Percentiles rank a stretch among this genome's conserved stretches.
Conservation (phyloP, 2,329 filamentous ascomycete genomes). For the Mycosphaerelloides madeirae region DNA sequence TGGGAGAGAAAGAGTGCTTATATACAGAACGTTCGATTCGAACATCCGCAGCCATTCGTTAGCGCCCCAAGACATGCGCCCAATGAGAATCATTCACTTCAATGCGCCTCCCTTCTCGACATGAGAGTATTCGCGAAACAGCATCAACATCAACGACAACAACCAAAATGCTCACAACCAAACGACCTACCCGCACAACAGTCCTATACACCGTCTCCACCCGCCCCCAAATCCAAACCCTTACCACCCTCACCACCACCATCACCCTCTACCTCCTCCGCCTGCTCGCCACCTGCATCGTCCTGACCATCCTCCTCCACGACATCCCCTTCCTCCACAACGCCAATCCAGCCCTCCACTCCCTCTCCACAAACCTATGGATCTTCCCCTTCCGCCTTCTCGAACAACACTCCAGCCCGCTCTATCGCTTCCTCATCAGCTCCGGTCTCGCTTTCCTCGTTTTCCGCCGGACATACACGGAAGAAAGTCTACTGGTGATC, state of each 20-base stretch:
- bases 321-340: conserved; percentile 20
- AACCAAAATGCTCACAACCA: conserved; percentile 31
- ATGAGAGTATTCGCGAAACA: background rate
- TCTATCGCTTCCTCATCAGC: conserved; percentile 23
- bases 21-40: too few relatives aligned
- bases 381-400: too few relatives aligned
- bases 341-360: background rate
- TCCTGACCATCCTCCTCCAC: conserved; percentile 30
- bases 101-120: too few relatives aligned
- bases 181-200: conserved; percentile 66
- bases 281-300: conserved; percentile 38
- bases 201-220: conserved; percentile 89
- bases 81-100: too few relatives aligned
- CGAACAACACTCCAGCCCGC: background rate
- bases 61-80: too few relatives aligned
- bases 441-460: conserved; percentile 18
- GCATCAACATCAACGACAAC: too few relatives aligned
- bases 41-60: too few relatives aligned
- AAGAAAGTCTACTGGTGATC: conserved; percentile 84
- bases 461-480: conserved; percentile 38
- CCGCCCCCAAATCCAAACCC: conserved; percentile 50
- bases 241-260: conserved; percentile 39
- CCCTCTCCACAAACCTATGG: background rate
- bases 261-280: conserved; percentile 42
- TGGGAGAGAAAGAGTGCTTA: too few relatives aligned